Evolutionary conservation across 1,284 basidiomycete genomes (phyloP).

Genomic region (Fomitopsis pinicola): DNA sequence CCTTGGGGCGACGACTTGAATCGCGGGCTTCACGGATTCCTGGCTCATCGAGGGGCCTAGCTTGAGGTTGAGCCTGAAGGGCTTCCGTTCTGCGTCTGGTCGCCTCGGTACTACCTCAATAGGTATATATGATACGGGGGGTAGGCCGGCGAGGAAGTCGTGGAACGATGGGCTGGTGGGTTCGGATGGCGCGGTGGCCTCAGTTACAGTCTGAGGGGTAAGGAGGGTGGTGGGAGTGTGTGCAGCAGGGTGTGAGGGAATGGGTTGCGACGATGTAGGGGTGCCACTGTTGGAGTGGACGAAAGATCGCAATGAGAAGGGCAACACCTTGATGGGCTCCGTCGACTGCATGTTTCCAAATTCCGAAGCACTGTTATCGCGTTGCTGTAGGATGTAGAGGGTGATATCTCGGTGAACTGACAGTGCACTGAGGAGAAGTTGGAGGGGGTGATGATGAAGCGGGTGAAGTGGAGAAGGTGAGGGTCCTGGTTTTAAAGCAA

Average conservation of each 20-base stretch:
- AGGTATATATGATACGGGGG: neutral
- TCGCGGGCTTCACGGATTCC: neutral
- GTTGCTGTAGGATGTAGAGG: too few species aligned
- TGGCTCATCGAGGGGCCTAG: neutral
- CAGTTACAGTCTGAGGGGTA: neutral
- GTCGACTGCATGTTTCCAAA: too few species aligned
- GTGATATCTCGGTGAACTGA: too few species aligned
- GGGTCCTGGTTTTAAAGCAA: too few species aligned
- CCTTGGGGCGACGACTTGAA: neutral
- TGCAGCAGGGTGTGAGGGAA: too few species aligned
- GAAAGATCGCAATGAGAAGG: neutral
- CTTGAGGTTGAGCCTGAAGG: neutral
- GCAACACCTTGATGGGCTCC: neutral
- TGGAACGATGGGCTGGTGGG: neutral
- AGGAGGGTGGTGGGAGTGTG: neutral
- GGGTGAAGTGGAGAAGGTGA: too few species aligned
- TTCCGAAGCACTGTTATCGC: too few species aligned
- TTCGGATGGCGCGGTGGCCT: neutral
- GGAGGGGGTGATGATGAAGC: too few species aligned
- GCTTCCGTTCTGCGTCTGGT: neutral
- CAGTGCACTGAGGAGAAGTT: too few species aligned
- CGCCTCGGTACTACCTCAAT: neutral
- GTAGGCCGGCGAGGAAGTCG: neutral
- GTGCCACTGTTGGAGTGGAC: neutral
- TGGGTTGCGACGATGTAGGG: neutral